Base-by-base conservation (phyloP, 108 stramenopile genomes). In the Conticribra weissflogii region DNA sequence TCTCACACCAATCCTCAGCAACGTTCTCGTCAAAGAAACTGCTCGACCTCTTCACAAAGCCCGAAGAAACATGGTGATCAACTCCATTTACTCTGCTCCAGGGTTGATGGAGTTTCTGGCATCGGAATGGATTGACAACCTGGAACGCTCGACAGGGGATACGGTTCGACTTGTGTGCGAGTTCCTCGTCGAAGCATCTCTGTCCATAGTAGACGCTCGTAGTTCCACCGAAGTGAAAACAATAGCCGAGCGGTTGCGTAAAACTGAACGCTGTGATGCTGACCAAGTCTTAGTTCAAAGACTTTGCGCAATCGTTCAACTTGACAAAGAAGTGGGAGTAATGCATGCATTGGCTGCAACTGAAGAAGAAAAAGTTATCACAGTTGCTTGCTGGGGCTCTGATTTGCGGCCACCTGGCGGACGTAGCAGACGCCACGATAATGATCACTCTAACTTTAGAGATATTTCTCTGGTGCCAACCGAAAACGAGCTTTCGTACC, bases 401-500 rank as follows among this genome's bases (percentile, higher is more conserved):
- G 84, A 85, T 63, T 34, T 45, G 16, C 19, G 54, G 17, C 81
- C 76, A 30, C 84, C 84, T 22, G 84, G 84, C 27, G 81, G 70
- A 8, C 76, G 84, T 22, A 81, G 84, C 27, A 77, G 70, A 8
- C 76, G 84, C 9, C 84, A 85, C 63, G 66, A 73, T 44, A 85
- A 85, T 45, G 84, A 85, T 31, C 66, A 68, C 27, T 24, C 55
- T 2, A 85, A 82, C 68, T 85, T 50, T 31, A 72, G 84, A 45
- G 81, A 85, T 28, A 79, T 85, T 31, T 48, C 23, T 2, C 68
- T 85, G 21, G 66, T 85, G 19, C 84, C 84, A 4, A 79, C 84
- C 0, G 46, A 66, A 29, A 73, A 70, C 18, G 84, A 85, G 67
- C 51, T 85, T 3, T 36, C 21, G 0, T 80, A 67, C 50, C 29